A percentile compares a stretch with the other conserved stretches of the same genome.
phyloP scores from a whole-genome alignment of 495 filamentous ascomycete genomes.

The Patellaria atrata region DNA sequence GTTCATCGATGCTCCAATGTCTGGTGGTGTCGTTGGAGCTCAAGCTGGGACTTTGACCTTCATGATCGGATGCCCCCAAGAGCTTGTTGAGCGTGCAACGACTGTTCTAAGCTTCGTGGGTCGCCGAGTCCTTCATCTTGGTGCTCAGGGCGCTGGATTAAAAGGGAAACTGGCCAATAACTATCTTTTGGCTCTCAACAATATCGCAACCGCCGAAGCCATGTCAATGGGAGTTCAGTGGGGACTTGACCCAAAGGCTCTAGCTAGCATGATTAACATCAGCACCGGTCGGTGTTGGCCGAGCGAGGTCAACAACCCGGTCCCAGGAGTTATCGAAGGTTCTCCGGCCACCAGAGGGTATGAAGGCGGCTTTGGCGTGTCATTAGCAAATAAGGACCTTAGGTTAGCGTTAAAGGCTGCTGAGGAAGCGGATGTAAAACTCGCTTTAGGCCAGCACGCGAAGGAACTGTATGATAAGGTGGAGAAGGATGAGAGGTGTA shows the following conservation, averaged over 20 bases:
- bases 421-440: slow-evolving; percentile 21
- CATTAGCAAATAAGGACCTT: slow-evolving; percentile 62
- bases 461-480: slow-evolving; percentile 25
- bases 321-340: slow-evolving; percentile 63
- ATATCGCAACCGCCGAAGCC: slow-evolving; percentile 82
- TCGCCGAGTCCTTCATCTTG: slow-evolving; percentile 65
- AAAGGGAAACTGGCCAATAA: slow-evolving; percentile 87
- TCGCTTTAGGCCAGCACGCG: slow-evolving; percentile 21
- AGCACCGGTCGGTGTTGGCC: slow-evolving; percentile 86
- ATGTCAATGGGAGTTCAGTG: slow-evolving; percentile 82
- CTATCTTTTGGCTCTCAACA: slow-evolving; percentile 81
- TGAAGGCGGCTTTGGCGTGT: slow-evolving; percentile 66
- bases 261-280: slow-evolving; percentile 70
- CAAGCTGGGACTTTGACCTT: slow-evolving; percentile 34
- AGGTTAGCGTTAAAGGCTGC: slow-evolving; percentile 24
- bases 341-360: slow-evolving; percentile 64
- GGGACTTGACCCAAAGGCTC: slow-evolving; percentile 65
- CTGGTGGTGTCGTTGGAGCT: slow-evolving; percentile 35
- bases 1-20: slow-evolving; percentile 29
- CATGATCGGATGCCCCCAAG: slow-evolving; percentile 62
- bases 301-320: slow-evolving; percentile 82
- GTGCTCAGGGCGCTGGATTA: slow-evolving; percentile 63
- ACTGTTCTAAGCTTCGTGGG: slow-evolving; percentile 65
- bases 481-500: slow-evolving; percentile 21
- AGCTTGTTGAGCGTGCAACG: slow-evolving; percentile 44